Base-by-base conservation (phyloP, 495 filamentous ascomycete genomes). In the Bathelium albidoporum region DNA sequence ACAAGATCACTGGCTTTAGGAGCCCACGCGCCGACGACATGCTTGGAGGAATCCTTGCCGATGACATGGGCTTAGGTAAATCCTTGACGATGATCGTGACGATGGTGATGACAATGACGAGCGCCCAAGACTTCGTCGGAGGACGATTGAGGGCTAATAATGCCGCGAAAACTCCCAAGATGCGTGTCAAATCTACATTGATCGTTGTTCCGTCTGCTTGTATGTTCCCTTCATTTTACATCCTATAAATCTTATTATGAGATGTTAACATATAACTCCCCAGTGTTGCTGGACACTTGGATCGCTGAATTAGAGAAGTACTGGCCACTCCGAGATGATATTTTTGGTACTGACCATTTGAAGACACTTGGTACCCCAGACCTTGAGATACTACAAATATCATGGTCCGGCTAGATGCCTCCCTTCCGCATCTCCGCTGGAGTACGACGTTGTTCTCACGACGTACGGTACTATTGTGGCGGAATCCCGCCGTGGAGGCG, bases 391-490 rank as follows among this genome's bases (percentile, higher is more conserved):
- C 61, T 89, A 91, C 70, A 83, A 91, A 62, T 97, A 95, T 66
- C 93, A 97, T 74, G 94, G 94, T 2, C 75, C 81, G 3, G 85
- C 85, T 62, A 82, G 93, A 22, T 83, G 80, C 32, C 85, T 83
- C 58, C 82, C 89, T 66, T 71, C 86, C 18, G 76, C 82, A 5
- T 80, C 83, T 69, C 81, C 97, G 16, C 82, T 87, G 5, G 73
- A 82, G 44, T 90, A 82, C 69, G 89, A 97, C 72, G 66, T 98
- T 52, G 82, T 98, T 43, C 86, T 98, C 65, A 96, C 94, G 0
- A 96, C 94, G 0, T 98, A 97, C 74, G 85, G 85, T 60, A 90
- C 89, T 1, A 81, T 95, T n/a, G 83, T 89, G 3, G 89, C 86
- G 59, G 94, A 97, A 68, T 82, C 88, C 26, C 28, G 18, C 14